Evolutionary conservation across 2,329 filamentous ascomycete genomes (phyloP), one percentile per base, ranked within the genome.

Genomic region (Fusarium chlamydosporum): DNA sequence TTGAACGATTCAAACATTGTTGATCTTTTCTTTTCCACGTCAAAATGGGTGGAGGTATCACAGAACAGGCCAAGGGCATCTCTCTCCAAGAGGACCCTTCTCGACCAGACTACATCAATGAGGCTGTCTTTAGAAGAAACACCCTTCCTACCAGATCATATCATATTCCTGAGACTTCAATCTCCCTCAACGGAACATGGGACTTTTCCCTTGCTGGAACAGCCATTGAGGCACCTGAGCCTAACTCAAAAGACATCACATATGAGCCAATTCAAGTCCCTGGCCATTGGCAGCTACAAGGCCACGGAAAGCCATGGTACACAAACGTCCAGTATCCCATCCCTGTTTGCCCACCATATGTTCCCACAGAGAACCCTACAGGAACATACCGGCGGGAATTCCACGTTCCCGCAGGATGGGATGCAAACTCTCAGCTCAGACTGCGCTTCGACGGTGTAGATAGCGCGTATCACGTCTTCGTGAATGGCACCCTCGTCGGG

Each of bases 371-470:
- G 50, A 92, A 92, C 56, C 87, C 88, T 4, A 91, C 88, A 1
- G 89, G 90, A 8, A 86, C 84, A 0, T 92, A 92, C 72, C 79
- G 84, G 15, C 84, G 84, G 11, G 79, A 76, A 5, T 90, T 91
- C 69, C 71, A 78, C 3, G 80, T 90, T 4, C 88, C 88, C 0
- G 56, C 77, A 3, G 75, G 79, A 9, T 86, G 84, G 80, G 78
- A 79, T 27, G 72, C 73, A 11, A 74, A 68, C 67, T 86, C 86
- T 7, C 87, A 90, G 65, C 77, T 92, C 18, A 82, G 89, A 16
- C 78, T 92, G 23, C 82, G 90, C 12, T 92, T 92, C 63, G 90
- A 92, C 56, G 91, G 91, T 2, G 90, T 92, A 0, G 90, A 92
- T 71, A 89, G 88, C 71, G 88, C 90, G 0, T 92, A 90, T 71